Percentiles rank a stretch among this genome's conserved stretches.
phyloP scores from a whole-genome alignment of 139 green algal genomes.

The Parachlorella kessleri region DNA sequence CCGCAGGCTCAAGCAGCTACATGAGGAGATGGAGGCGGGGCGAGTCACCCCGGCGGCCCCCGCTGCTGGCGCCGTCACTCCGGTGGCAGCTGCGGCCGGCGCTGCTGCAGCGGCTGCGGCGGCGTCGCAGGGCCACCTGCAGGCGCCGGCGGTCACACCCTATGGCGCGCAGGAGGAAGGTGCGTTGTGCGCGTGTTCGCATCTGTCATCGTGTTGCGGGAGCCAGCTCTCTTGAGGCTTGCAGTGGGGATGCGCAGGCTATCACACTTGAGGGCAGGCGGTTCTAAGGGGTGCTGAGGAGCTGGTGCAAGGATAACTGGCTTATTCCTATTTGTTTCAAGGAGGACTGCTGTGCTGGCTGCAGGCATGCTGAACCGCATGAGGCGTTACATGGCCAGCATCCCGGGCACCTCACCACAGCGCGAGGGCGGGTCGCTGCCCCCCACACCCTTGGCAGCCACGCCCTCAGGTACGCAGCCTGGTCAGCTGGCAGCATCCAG shows the following conservation, averaged over 20 bases:
- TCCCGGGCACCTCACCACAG: conserved; percentile 15
- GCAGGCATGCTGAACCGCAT: conserved; percentile 54
- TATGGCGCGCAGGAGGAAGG: neutral
- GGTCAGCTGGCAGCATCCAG: no score
- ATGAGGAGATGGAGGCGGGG: conserved; percentile 45
- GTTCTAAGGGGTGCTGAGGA: no score
- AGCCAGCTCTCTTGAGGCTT: no score
- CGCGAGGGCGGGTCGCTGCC: conserved; percentile 10
- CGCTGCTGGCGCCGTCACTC: no score
- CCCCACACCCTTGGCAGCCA: conserved; percentile 4
- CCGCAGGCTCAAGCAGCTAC: conserved; percentile 47
- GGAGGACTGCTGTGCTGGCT: neutral
- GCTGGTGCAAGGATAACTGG: no score
- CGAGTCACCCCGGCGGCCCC: no score
- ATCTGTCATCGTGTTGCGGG: neutral
- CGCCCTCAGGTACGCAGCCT: no score
- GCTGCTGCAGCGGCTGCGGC: conserved; percentile 19
- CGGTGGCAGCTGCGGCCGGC: neutral
- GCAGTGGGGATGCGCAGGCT: no score
- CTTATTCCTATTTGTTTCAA: neutral
- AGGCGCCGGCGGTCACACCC: neutral
- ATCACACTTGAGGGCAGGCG: no score
- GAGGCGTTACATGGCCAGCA: conserved; percentile 40
- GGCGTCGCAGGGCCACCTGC: neutral
- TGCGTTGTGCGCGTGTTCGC: neutral